These are phyloP conservation scores for Trypanosoma boissoni DNA, from an alignment of 208 protist genomes.

Conservation along the genomic window DNA sequence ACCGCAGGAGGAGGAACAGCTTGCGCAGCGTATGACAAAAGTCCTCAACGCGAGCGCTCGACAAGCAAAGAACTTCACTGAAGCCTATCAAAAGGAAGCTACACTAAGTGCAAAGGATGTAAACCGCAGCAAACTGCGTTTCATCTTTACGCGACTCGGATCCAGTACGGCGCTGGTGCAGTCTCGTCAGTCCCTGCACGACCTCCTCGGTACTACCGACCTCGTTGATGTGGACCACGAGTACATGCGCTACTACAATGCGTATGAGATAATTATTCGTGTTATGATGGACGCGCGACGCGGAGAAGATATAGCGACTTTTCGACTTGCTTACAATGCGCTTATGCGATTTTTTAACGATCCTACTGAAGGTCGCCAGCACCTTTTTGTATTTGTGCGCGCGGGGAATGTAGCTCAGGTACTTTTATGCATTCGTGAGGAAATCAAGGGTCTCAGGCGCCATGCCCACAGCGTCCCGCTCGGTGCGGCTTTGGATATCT, in stretches of 20 bases:
- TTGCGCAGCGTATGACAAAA: slow-evolving; percentile 46
- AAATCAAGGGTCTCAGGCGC: slow-evolving; percentile 40
- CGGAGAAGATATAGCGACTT: slow-evolving; percentile 36
- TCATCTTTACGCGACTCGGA: slow-evolving; percentile 50
- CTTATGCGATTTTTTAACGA: slow-evolving; percentile 51
- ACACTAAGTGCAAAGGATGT: slow-evolving; percentile 53
- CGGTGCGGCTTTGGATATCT: slow-evolving; percentile 32
- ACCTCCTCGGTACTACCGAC: slow-evolving; percentile 36
- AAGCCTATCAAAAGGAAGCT: slow-evolving; percentile 83
- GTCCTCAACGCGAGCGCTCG: slow-evolving; percentile 36
- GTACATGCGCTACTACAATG: slow-evolving; percentile 80
- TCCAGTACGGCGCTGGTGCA: slow-evolving; percentile 31
- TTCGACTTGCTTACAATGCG: slow-evolving; percentile 38
- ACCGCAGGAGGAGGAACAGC: slow-evolving; percentile 57
- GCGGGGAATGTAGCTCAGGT: slow-evolving; percentile 49
- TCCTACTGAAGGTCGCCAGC: slow-evolving; percentile 44
- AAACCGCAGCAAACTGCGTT: slow-evolving; percentile 67
- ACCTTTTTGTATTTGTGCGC: slow-evolving; percentile 63
- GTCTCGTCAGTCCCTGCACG: slow-evolving; percentile 62
- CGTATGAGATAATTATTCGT: slow-evolving; percentile 49
- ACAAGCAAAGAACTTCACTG: slow-evolving; percentile 56
- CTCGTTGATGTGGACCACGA: slow-evolving; percentile 66
- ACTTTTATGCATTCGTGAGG: slow-evolving; percentile 52
- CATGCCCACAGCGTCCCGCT: slow-evolving; percentile 41
- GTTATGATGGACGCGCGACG: slow-evolving; percentile 61